These are phyloP conservation scores for Yamadazyma triangularis DNA, from an alignment of 1,139 yeast species.

Conservation along the genomic window DNA sequence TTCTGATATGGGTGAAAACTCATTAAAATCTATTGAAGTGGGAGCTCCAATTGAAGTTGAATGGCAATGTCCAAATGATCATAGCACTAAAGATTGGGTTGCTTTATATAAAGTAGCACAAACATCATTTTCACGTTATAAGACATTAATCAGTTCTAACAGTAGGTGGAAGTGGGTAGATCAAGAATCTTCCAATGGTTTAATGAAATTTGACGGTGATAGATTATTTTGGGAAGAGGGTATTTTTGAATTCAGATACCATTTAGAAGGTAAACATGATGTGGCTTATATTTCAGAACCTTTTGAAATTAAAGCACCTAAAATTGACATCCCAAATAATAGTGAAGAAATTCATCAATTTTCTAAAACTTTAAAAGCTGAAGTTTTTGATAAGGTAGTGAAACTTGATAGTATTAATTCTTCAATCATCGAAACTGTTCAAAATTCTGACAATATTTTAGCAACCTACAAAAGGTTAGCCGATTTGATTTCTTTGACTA, in stretches of 20 bases:
- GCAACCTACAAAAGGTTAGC: conserved; percentile 31
- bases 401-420: conserved; percentile 22
- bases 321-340: conserved; percentile 32
- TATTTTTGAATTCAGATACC: conserved; percentile 72
- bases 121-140: conserved; percentile 54
- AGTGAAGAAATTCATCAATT: conserved; percentile 19
- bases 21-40: conserved; percentile 25
- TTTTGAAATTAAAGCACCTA: conserved; percentile 54
- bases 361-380: conserved; percentile 26
- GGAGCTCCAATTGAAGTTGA: conserved; percentile 54
- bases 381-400: conserved; percentile 31
- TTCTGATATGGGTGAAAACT: conserved; percentile 11
- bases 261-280: conserved; percentile 64
- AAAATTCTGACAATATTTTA: conserved; percentile 25
- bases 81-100: conserved; percentile 62
- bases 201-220: conserved; percentile 47
- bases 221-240: conserved; percentile 68
- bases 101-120: conserved; percentile 69
- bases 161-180: conserved; percentile 67
- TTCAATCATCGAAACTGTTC: conserved; percentile 23
- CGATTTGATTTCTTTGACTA: conserved; percentile 30
- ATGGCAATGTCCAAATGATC: conserved; percentile 53
- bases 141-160: conserved; percentile 58
- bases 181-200: conserved; percentile 34
- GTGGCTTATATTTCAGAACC: conserved; percentile 67